Evolutionary conservation across 1,284 basidiomycete species (phyloP).

Genomic region (Melanopsichium pennsylvanicum): DNA sequence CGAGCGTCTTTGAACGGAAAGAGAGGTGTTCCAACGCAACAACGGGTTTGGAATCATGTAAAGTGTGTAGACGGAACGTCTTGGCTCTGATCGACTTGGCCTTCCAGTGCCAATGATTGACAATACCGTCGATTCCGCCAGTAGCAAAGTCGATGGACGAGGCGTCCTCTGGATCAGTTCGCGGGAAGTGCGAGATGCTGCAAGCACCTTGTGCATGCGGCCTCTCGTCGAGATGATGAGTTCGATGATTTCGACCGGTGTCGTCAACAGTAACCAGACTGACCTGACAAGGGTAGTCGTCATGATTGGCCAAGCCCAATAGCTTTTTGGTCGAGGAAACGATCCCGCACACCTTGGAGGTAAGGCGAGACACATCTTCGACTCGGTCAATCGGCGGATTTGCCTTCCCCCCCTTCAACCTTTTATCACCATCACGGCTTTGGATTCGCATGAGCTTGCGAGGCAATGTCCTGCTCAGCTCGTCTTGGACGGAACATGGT

Average conservation of each 20-base stretch:
- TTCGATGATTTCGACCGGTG: conserved; percentile 4
- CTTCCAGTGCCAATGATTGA: conserved; percentile 40
- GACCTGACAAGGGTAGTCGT: conserved; percentile 33
- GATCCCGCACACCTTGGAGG: conserved; percentile 39
- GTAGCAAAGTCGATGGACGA: conserved; percentile 39
- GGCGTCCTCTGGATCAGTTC: conserved; percentile 20
- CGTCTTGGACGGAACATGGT: neutral
- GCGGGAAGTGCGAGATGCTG: conserved; percentile 32
- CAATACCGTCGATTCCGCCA: conserved; percentile 37
- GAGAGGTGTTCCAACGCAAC: conserved; percentile 31
- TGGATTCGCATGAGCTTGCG: conserved; percentile 12
- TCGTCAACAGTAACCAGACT: conserved; percentile 33
- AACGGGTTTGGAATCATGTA: conserved; percentile 27
- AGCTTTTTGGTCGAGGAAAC: conserved; percentile 27
- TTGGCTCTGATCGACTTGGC: conserved; percentile 5
- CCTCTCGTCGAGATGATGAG: conserved; percentile 29
- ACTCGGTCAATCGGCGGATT: conserved; percentile 24
- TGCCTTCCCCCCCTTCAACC: conserved; percentile 8
- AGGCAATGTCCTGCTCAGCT: neutral
- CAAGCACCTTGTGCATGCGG: conserved; percentile 26
- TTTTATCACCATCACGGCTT: neutral
- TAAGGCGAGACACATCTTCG: conserved; percentile 28
- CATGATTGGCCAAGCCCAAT: conserved; percentile 21
- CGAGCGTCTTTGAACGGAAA: conserved; percentile 13
- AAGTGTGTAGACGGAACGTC: conserved; percentile 20